Conservation (phyloP, 2,329 filamentous ascomycete genomes). For the Botrytis byssoidea region DNA sequence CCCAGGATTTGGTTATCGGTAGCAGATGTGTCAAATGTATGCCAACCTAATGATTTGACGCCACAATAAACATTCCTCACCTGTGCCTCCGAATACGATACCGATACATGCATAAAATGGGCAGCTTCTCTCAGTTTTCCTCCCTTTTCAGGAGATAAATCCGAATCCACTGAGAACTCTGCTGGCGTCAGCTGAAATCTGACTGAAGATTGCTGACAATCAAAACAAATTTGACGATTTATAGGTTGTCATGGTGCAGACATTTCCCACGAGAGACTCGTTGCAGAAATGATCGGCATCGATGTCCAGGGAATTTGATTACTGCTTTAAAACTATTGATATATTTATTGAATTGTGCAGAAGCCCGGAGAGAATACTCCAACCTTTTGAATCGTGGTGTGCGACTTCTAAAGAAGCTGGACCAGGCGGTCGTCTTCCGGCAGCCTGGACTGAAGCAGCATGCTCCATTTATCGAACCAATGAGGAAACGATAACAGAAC, state of each 20-base stretch:
- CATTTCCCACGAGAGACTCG: too few relatives aligned
- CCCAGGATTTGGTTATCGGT: not conserved
- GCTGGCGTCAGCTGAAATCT: conserved; percentile 30
- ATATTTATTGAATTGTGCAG: conserved; percentile 53
- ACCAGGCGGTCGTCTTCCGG: not conserved
- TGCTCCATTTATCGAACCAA: not conserved
- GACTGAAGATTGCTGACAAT: conserved; percentile 24
- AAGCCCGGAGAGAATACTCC: too few relatives aligned
- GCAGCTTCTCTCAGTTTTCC: not conserved
- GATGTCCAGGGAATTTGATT: conserved; percentile 17
- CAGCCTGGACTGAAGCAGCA: not conserved
- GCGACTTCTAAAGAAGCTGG: not conserved
- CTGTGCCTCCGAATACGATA: not conserved
- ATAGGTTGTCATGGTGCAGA: not conserved
- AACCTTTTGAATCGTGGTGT: not conserved
- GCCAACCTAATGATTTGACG: not conserved
- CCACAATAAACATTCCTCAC: not conserved
- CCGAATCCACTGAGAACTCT: not conserved
- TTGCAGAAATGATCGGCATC: conserved; percentile 18
- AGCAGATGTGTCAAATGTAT: not conserved
- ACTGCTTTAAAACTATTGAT: conserved; percentile 31
- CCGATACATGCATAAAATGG: too few relatives aligned
- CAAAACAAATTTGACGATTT: not conserved
- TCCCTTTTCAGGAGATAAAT: conserved; percentile 10
- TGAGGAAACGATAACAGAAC: too few relatives aligned